phyloP scores from a whole-genome alignment of 805 yeast genomes.

The Metschnikowia dekortorum region DNA sequence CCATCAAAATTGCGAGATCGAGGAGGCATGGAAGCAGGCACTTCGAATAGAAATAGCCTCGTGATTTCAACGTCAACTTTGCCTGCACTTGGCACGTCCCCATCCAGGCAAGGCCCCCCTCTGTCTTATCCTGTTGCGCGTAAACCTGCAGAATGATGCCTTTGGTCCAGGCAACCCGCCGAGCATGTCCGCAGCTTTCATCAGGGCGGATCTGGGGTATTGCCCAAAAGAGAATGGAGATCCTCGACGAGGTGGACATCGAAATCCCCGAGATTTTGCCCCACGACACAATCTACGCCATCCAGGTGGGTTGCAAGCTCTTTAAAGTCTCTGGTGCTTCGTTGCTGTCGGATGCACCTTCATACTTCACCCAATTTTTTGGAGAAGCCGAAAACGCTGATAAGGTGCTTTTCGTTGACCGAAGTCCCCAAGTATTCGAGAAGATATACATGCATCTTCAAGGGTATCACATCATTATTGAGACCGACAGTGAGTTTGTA shows the following conservation, averaged over 20 bases:
- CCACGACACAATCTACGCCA: slow-evolving; percentile 61
- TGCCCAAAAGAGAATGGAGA: slow-evolving; percentile 5
- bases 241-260: slow-evolving; percentile 31
- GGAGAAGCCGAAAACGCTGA: slow-evolving; percentile 32
- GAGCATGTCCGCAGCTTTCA: background rate
- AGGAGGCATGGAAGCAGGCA: slow-evolving; percentile 11
- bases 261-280: slow-evolving; percentile 55
- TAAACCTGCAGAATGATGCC: background rate
- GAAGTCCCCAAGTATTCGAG: slow-evolving; percentile 67
- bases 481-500: slow-evolving; percentile 55
- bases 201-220: background rate
- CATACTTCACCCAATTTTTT: slow-evolving; percentile 78
- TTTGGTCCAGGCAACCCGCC: background rate
- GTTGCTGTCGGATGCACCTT: slow-evolving; percentile 79
- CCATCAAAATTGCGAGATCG: slow-evolving; percentile 42
- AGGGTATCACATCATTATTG: slow-evolving; percentile 68
- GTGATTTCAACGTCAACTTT: background rate
- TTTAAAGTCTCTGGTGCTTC: slow-evolving; percentile 80
- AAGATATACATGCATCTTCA: slow-evolving; percentile 68
- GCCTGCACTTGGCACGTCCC: background rate
- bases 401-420: slow-evolving; percentile 58
- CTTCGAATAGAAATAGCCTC: background rate
- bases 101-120: background rate
- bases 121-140: slow-evolving; percentile 1
- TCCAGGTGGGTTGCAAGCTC: slow-evolving; percentile 63